Evolutionary conservation across 2,329 filamentous ascomycete genomes (phyloP).

Genomic region (Neospermospora avenae): DNA sequence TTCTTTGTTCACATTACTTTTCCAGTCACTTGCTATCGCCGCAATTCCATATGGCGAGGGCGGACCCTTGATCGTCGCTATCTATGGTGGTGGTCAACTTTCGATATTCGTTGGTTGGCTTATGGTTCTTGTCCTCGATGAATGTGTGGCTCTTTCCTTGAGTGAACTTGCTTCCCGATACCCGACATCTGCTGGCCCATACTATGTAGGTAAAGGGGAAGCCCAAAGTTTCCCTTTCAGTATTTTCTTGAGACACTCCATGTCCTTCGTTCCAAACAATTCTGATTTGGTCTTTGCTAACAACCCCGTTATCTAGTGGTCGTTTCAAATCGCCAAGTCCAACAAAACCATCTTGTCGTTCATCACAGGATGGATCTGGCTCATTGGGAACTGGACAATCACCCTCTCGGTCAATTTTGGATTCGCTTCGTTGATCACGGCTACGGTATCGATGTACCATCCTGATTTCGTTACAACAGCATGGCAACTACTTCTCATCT

Average conservation of each 20-base stretch:
- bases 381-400: constrained; percentile 78
- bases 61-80: constrained; percentile 31
- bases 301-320: too few species aligned
- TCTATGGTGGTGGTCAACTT: constrained; percentile 43
- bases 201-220: too few species aligned
- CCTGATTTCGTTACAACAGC: constrained; percentile 48
- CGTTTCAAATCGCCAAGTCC: constrained; percentile 64
- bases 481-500: constrained; percentile 70
- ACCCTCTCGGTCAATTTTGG: constrained; percentile 81
- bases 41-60: constrained; percentile 53
- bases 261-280: too few species aligned
- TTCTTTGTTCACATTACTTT: constrained; percentile 57
- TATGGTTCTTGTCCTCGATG: constrained; percentile 49
- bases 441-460: constrained; percentile 51
- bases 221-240: too few species aligned
- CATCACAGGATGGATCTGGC: constrained; percentile 73
- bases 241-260: too few species aligned
- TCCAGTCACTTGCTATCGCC: constrained; percentile 58
- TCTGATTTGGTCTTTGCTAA: too few species aligned
- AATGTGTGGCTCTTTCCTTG: constrained; percentile 67
- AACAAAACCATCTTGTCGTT: constrained; percentile 65
- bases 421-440: constrained; percentile 52
- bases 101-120: constrained; percentile 57
- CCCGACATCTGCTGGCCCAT: constrained; percentile 74
- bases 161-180: constrained; percentile 75